Percentiles rank a stretch among this genome's conserved stretches.
Conservation (phyloP, 176 grass and related monocot species). For the Carex myosuroides region DNA sequence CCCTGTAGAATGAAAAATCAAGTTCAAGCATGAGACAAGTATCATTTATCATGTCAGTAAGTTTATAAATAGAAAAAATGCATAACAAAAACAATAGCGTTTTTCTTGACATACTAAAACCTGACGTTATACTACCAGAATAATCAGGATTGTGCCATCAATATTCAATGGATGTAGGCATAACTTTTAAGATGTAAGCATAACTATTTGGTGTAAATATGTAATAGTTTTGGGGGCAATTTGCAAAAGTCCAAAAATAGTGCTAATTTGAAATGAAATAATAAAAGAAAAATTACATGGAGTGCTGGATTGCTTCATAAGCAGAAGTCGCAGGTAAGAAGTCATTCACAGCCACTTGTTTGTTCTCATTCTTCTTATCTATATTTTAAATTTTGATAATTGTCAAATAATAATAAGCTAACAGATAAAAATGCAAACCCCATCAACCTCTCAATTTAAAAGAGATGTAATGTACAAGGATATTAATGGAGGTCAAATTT, state of each 20-base stretch:
- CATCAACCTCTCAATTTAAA: not conserved
- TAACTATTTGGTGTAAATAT: not conserved
- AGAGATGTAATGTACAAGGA: not conserved
- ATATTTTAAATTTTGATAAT: not conserved
- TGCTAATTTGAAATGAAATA: not conserved
- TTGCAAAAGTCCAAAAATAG: not conserved
- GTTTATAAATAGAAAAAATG: not conserved
- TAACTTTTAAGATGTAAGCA: not conserved
- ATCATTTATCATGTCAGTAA: not conserved
- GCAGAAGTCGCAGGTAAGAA: constrained; percentile 60
- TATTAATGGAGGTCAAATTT: not conserved
- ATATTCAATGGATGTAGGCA: constrained; percentile 3
- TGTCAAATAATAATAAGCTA: not conserved
- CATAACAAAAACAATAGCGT: no score
- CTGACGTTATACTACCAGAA: not conserved
- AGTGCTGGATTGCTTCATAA: constrained; percentile 65
- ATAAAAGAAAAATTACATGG: constrained; percentile 48
- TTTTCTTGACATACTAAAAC: not conserved
- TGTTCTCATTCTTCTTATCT: constrained; percentile 99
- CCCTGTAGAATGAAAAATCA: constrained; percentile 45
- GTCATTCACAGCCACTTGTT: constrained; percentile 92
- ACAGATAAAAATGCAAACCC: not conserved
- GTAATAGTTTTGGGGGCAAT: not conserved
- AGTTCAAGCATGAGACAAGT: not conserved
- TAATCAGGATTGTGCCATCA: not conserved